Base-by-base conservation (phyloP, 1,284 basidiomycete species). In the Ganoderma leucocontextum region DNA sequence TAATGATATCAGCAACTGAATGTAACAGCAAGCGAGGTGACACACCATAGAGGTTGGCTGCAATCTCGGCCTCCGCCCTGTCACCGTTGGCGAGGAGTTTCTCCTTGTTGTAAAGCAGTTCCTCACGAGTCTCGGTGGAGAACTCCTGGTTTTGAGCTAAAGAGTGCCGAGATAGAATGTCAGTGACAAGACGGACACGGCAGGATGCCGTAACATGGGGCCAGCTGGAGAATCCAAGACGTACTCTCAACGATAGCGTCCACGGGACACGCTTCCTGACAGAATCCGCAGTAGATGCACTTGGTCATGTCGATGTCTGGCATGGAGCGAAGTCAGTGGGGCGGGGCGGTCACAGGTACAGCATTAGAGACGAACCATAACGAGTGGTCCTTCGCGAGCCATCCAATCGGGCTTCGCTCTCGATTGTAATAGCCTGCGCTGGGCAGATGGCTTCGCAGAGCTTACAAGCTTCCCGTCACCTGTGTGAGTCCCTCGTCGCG, bases 371-470 rank as follows among this genome's bases (percentile, higher is more conserved):
- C 85, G 65, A 67, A 90, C 95, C 96, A 80, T 99, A 99, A 88
- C 95, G 95, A 49, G 98, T 99, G 66, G 98, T 99, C 82, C 96
- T 89, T 78, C 98, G 90, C 67, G 96, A 97, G 65, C 98, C 98
- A 79, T 99, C 98, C 80, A 92, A 86, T 74, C 98, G 92, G 64
- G 97, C 91, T 83, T 99, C 98, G 72, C 95, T 96, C 84, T 99
- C 98, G 78, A 99, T 99, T 36, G 98, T 99, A 80, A 99, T 99
- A 22, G 98, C 98, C 82, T 99, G 98, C 35, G 98, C 98, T 55
- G 98, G 97, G 82, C 97, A 99, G 77, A 99, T 99, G 58, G 98
- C 97, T 82, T 99, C 98, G 79, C 98, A 99, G 35, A 99, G 90
- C 83, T 99, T 99, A 86, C 98, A 99, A 49, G 98, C 97, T 97